Base-by-base conservation (phyloP, 2,329 filamentous ascomycete genomes). In the Juglanconis oblonga region DNA sequence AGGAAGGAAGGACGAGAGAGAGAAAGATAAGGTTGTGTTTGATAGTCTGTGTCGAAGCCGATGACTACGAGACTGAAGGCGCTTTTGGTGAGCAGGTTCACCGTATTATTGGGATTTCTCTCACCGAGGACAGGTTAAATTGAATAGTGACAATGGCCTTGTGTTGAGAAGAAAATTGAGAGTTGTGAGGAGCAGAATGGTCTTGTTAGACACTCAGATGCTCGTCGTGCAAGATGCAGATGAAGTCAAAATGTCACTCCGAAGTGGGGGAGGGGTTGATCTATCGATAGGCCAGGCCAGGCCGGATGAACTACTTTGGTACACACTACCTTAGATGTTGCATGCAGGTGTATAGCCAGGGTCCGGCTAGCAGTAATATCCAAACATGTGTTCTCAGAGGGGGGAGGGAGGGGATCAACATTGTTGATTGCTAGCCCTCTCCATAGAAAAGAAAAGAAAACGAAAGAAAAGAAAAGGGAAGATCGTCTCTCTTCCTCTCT, bases 261-360 rank as follows among this genome's bases (percentile, higher is more conserved):
- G 9, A 42, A n/a, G 44, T 55, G 53, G 53, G 44, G 53, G 42
- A 55, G 53, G 53, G 53, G 44, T 24, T 40, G 9, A n/a, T 38
- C 13, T 49, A 48, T 40, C 24, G 53, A 48, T 55, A 47, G 47
- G 38, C 17, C 17, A 24, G 17, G 17, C 17, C 17, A 24, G 17
- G 17, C 17, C 17, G 17, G 17, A 24, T 24, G 17, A 24, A 24
- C 24, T 24, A 24, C 24, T 24, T 24, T 24, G 52, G 38, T 17
- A 24, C 24, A 24, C 24, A 13, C 17, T 42, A 11, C 4, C 50
- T 29, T 5, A 14, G 13, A 14, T 14, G 33, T 35, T 36, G 35
- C 24, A 10, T 52, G 36, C 36, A 55, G 7, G 35, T 38, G 11
- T 42, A 11, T 42, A 5, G n/a, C 10, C n/a, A 14, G 53, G 42